Conservation (phyloP, 169 alveolate species). For the Eimeria sp. region DNA sequence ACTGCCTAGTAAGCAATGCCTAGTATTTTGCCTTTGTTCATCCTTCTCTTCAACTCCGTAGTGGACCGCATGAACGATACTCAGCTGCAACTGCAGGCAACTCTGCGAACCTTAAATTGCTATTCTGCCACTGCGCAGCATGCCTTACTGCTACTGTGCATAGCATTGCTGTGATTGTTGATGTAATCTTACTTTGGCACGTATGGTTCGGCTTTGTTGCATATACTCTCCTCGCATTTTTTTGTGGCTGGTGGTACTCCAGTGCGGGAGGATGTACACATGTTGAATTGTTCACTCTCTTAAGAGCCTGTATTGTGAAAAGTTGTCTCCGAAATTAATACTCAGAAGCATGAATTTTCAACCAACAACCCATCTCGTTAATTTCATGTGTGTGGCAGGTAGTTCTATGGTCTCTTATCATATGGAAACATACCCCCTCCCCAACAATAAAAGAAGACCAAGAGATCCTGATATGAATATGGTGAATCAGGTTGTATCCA, state of each 20-base stretch:
- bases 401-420: neutral
- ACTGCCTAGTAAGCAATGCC: neutral
- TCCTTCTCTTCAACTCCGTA: too few species aligned
- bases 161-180: too few species aligned
- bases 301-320: neutral
- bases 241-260: neutral
- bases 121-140: neutral
- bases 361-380: neutral
- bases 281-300: too few species aligned
- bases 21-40: neutral
- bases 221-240: neutral
- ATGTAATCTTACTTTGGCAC: neutral
- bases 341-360: neutral
- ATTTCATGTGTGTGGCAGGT: neutral
- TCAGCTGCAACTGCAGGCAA: neutral
- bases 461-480: neutral
- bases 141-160: neutral
- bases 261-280: too few species aligned
- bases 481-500: neutral
- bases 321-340: neutral
- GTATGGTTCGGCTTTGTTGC: neutral
- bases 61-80: neutral
- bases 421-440: neutral
- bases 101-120: too few species aligned
- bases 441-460: neutral